phyloP scores from a whole-genome alignment of 495 filamentous ascomycete genomes.

The Staphylotrichum tortipilum region DNA sequence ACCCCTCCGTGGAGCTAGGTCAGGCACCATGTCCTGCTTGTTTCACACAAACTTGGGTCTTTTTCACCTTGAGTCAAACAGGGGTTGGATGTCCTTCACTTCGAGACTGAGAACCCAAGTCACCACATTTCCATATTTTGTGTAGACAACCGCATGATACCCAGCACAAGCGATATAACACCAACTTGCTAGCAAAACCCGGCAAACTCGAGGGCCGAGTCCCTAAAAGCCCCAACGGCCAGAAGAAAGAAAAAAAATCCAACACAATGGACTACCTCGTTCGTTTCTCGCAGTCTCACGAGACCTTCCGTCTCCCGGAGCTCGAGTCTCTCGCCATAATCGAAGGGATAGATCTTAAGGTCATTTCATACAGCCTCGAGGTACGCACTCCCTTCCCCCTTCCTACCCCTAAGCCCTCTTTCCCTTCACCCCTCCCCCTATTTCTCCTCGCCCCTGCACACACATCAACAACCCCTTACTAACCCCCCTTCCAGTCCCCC shows the following conservation, averaged over 20 bases:
- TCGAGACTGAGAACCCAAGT: neutral
- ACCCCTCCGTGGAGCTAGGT: slow-evolving; percentile 6
- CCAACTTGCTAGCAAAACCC: no score
- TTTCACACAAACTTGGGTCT: neutral
- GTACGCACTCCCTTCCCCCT: slow-evolving; percentile 40
- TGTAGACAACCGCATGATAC: neutral
- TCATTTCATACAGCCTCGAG: slow-evolving; percentile 60
- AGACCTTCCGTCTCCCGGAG: slow-evolving; percentile 81
- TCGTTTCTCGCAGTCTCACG: slow-evolving; percentile 81
- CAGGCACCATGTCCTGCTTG: slow-evolving; percentile 3
- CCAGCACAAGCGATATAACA: no score
- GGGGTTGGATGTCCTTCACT: neutral
- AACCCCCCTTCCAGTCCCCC: slow-evolving; percentile 54
- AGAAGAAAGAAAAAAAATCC: slow-evolving; percentile 16
- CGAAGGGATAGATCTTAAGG: slow-evolving; percentile 56
- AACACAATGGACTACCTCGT: slow-evolving; percentile 66
- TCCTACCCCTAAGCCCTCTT: neutral
- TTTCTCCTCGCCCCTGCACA: slow-evolving; percentile 1
- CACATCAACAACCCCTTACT: slow-evolving; percentile 6
- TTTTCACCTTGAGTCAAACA: neutral
- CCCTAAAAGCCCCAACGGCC: neutral
- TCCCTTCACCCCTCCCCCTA: slow-evolving; percentile 2
- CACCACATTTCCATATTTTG: neutral
- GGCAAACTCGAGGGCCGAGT: no score
- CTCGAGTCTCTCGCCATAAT: slow-evolving; percentile 72